phyloP scores from a whole-genome alignment of 2,329 filamentous ascomycete species.

The Colletotrichum australisinense region DNA sequence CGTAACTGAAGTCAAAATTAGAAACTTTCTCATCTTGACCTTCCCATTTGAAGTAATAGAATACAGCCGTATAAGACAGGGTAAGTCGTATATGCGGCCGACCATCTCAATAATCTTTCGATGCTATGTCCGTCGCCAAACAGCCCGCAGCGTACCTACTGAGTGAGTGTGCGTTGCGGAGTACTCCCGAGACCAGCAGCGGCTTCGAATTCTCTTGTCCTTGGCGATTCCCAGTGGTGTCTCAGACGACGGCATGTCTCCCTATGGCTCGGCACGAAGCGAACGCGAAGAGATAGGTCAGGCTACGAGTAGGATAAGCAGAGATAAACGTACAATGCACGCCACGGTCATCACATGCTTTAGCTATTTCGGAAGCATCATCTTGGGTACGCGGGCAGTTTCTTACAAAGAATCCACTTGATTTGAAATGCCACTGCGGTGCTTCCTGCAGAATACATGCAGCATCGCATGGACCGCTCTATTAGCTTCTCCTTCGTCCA shows the following conservation, averaged over 20 bases:
- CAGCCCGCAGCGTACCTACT: neutral
- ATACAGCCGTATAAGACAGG: neutral
- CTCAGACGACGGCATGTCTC: neutral
- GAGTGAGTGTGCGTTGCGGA: neutral
- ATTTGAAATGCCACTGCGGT: slow-evolving; percentile 14
- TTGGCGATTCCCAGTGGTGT: neutral
- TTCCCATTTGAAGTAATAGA: neutral
- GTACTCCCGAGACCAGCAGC: neutral
- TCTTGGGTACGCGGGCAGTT: neutral
- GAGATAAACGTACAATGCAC: neutral
- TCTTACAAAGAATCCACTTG: neutral
- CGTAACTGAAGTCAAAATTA: neutral
- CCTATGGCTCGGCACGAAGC: neutral
- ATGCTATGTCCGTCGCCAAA: neutral
- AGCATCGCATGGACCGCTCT: slow-evolving; percentile 8
- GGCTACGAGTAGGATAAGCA: neutral
- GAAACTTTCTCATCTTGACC: neutral
- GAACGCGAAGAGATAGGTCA: neutral
- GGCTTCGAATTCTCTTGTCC: neutral
- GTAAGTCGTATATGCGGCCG: neutral
- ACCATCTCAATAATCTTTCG: neutral
- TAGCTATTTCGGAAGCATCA: neutral
- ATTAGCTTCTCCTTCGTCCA: neutral
- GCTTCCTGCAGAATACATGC: slow-evolving; percentile 4
- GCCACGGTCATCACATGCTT: neutral